A percentile compares a stretch with the other conserved stretches of the same genome.
Evolutionary conservation across 2,329 filamentous ascomycete genomes (phyloP).

Genomic region (Penicillium sp.): DNA sequence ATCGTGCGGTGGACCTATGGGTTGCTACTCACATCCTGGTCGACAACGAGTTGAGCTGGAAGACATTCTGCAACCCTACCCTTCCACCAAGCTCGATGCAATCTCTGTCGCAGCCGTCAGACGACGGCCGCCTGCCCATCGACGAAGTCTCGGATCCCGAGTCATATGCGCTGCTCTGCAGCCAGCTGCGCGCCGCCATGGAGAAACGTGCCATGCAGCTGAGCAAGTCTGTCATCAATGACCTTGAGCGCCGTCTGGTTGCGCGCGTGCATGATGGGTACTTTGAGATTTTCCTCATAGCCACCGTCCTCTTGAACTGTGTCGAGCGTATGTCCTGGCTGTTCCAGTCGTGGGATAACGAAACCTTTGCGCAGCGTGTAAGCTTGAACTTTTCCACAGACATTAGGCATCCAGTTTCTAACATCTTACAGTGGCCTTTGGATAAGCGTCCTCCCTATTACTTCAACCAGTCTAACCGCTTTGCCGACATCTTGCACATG

Average conservation of each 20-base stretch:
- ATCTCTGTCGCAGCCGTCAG: constrained; percentile 39
- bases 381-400: constrained; percentile 13
- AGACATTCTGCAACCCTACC: constrained; percentile 52
- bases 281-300: constrained; percentile 62
- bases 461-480: constrained; percentile 59
- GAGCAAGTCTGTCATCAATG: constrained; percentile 59
- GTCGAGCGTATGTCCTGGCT: constrained; percentile 63
- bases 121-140: constrained; percentile 44
- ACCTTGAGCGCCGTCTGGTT: constrained; percentile 61
- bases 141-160: constrained; percentile 44
- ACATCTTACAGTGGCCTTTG: constrained; percentile 52
- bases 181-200: constrained; percentile 57
- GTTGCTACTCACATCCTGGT: constrained; percentile 57
- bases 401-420: constrained; percentile 4
- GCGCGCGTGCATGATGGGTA: constrained; percentile 59
- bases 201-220: constrained; percentile 58
- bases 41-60: constrained; percentile 51
- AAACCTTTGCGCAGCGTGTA: constrained; percentile 39
- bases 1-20: constrained; percentile 59
- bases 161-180: constrained; percentile 54
- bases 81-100: constrained; percentile 40
- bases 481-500: constrained; percentile 60
- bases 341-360: constrained; percentile 56
- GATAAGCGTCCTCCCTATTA: constrained; percentile 55
- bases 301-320: constrained; percentile 60